Evolutionary conservation across 257 asterid genomes (phyloP).

Genomic region (Gentiana straminea): DNA sequence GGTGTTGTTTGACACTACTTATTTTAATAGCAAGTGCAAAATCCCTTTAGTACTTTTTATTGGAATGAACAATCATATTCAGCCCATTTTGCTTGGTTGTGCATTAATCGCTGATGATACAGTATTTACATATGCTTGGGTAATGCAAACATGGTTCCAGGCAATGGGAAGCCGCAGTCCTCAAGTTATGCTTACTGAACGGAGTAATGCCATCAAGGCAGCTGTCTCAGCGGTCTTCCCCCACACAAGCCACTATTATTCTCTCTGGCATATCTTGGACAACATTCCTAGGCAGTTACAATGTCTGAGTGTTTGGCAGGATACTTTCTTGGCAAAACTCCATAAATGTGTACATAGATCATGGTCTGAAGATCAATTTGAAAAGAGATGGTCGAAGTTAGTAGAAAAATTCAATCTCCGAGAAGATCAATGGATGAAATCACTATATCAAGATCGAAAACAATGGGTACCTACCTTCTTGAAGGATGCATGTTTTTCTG

Average conservation of each 20-base stretch:
- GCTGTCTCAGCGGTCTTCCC: constrained; percentile 49
- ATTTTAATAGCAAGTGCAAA: constrained; percentile 51
- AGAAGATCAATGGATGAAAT: constrained; percentile 66
- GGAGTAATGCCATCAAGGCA: constrained; percentile 55
- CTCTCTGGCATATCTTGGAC: constrained; percentile 60
- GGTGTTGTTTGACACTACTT: constrained; percentile 62
- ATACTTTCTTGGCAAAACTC: constrained; percentile 48
- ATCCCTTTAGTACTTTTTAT: constrained; percentile 70
- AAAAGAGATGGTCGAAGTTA: constrained; percentile 85
- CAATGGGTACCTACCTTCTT: constrained; percentile 74
- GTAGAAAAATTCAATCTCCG: constrained; percentile 52
- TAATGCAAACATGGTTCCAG: constrained; percentile 70
- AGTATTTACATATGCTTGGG: constrained; percentile 60
- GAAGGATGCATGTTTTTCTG: constrained; percentile 62
- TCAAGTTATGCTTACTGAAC: constrained; percentile 55
- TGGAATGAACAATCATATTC: constrained; percentile 84
- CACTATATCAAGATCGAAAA: constrained; percentile 56
- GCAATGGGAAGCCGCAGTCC: constrained; percentile 87
- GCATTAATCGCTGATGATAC: constrained; percentile 84
- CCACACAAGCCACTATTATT: constrained; percentile 43
- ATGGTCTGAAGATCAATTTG: constrained; percentile 56
- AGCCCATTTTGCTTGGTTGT: constrained; percentile 75
- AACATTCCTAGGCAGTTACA: constrained; percentile 59
- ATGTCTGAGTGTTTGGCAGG: constrained; percentile 60
- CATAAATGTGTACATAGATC: constrained; percentile 66